These are phyloP conservation scores for Diaporthe aspalathi DNA, from an alignment of 2,329 filamentous ascomycete species.

Conservation along the genomic window DNA sequence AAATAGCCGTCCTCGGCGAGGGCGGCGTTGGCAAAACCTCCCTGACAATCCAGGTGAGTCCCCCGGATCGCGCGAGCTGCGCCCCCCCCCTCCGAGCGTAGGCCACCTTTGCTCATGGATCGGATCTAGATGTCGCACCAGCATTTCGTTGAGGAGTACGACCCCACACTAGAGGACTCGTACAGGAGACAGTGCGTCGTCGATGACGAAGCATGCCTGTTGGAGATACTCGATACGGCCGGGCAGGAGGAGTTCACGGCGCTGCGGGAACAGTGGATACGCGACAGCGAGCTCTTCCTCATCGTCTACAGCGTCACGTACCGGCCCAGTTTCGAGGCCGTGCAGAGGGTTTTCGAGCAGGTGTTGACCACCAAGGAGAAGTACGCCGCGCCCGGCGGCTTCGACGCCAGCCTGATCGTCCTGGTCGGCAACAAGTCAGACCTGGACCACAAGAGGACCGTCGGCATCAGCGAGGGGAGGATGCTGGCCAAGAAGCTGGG, in stretches of 20 bases:
- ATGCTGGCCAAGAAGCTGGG: slow-evolving; percentile 37
- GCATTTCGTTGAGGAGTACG: slow-evolving; percentile 38
- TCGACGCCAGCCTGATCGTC: slow-evolving; percentile 35
- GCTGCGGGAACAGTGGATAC: slow-evolving; percentile 39
- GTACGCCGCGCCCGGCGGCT: slow-evolving; percentile 31
- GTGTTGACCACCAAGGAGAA: slow-evolving; percentile 35
- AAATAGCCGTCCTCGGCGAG: slow-evolving; percentile 38
- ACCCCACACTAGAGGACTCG: slow-evolving; percentile 39
- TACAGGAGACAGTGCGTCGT: slow-evolving; percentile 39
- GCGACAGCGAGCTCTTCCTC: slow-evolving; percentile 40
- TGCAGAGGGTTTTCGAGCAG: slow-evolving; percentile 37
- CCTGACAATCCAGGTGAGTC: slow-evolving; percentile 36
- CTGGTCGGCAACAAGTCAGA: slow-evolving; percentile 40
- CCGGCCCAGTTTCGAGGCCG: slow-evolving; percentile 37
- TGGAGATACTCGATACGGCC: slow-evolving; percentile 39
- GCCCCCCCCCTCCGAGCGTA: neutral
- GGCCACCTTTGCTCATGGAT: slow-evolving; percentile 21
- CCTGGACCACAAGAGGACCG: slow-evolving; percentile 35
- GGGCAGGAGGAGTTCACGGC: slow-evolving; percentile 39
- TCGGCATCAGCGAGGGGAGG: slow-evolving; percentile 37
- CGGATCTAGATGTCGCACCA: slow-evolving; percentile 36
- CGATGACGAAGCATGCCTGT: slow-evolving; percentile 34
- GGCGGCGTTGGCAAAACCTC: slow-evolving; percentile 39
- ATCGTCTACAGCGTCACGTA: slow-evolving; percentile 38
- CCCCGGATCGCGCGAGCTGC: neutral